Evolutionary conservation across 208 protist genomes (phyloP), one percentile per base, ranked within the genome.

Genomic region (Crithidia thermophila): DNA sequence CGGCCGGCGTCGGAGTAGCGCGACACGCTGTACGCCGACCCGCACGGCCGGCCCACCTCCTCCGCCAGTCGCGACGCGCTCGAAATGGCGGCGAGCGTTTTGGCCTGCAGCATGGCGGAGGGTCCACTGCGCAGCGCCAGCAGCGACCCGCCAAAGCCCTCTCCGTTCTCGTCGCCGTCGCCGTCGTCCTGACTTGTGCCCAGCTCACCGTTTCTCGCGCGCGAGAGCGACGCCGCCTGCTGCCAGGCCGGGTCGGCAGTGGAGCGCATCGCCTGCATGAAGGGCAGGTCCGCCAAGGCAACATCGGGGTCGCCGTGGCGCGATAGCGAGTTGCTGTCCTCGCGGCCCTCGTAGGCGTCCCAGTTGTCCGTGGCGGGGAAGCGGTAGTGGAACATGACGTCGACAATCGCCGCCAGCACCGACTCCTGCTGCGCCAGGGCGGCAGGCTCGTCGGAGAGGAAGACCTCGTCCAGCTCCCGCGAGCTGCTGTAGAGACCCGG

Each of bases 401-500:
- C 65, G 18, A 81, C 74, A 33, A 94, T 66, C 21, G 78, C 70
- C 21, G 66, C 57, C 13, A 95, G 76, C 25, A 94, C 80, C 47
- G 46, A 50, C 14, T 84, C 70, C 55, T 94, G 87, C 30, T 57
- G 47, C 20, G 63, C 62, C 8, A 90, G 62, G 28, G 72, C 52
- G 5, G 67, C 77, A 0, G 61, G 61, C 27, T 45, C 65, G 49
- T 72, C 50, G 43, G 80, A 78, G 8, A 95, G 72, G 65, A 95
- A 95, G 31, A 78, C 77, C 25, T 88, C 80, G 49, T 93, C 87
- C 55, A 95, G 65, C 37, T 77, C 83, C 27, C 75, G 79, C 11
- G 87, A 92, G 67, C 76, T 90, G 69, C 77, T 91, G 78, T 88
- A 94, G 10, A 95, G 16, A 23, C 87, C 83, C 7, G 58, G 56